These are phyloP conservation scores for Basipetospora sp. DNA, from an alignment of 2,329 filamentous ascomycete genomes.

Conservation along the genomic window DNA sequence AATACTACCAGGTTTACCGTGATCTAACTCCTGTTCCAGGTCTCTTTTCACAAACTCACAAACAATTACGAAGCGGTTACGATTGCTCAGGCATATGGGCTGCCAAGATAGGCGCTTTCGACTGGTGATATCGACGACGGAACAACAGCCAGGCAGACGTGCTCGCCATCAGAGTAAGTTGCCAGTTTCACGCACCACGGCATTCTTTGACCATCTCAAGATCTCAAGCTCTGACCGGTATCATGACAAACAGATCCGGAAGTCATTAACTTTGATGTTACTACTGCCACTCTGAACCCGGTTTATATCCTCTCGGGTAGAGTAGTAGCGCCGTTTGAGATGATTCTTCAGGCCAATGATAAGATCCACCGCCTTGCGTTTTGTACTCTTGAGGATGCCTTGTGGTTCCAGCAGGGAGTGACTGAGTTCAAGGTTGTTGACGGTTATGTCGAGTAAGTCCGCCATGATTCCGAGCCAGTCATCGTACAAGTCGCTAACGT, in stretches of 20 bases:
- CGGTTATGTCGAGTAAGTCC: slow-evolving; percentile 13
- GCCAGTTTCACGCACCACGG: too few relatives aligned
- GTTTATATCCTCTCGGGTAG: slow-evolving; percentile 13
- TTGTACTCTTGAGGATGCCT: slow-evolving; percentile 12
- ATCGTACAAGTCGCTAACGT: background rate
- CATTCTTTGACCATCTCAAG: too few relatives aligned
- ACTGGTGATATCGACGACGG: slow-evolving; percentile 10
- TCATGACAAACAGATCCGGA: too few relatives aligned
- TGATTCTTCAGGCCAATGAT: slow-evolving; percentile 17
- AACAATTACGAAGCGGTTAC: slow-evolving; percentile 9
- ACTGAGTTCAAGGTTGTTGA: slow-evolving; percentile 19
- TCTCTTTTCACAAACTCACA: background rate
- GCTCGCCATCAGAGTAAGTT: slow-evolving; percentile 12
- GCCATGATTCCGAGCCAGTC: too few relatives aligned
- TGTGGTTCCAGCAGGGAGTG: slow-evolving; percentile 20
- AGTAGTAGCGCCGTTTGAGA: slow-evolving; percentile 12
- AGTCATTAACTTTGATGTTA: slow-evolving; percentile 19
- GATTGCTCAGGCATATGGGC: slow-evolving; percentile 13
- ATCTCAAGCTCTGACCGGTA: too few relatives aligned
- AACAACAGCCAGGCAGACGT: slow-evolving; percentile 1
- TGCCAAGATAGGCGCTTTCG: slow-evolving; percentile 14
- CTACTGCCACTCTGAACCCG: slow-evolving; percentile 14
- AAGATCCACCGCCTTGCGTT: slow-evolving; percentile 18
- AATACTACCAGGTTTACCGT: background rate
- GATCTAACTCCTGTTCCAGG: background rate